Evolutionary conservation across 2,329 filamentous ascomycete genomes (phyloP).

Genomic region (Sarocladium kiliense): DNA sequence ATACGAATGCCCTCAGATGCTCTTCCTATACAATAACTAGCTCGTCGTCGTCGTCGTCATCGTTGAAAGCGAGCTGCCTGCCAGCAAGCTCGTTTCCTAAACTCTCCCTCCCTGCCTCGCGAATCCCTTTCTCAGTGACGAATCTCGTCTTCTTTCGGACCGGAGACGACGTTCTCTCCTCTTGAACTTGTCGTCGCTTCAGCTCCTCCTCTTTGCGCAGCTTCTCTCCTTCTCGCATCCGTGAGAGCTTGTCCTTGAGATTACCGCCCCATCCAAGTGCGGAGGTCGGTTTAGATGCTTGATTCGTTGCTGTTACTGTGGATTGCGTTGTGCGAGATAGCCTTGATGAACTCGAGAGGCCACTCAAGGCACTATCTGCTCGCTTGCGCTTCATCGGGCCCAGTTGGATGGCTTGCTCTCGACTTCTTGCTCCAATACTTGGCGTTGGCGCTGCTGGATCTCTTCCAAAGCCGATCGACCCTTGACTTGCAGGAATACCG

Average conservation of each 20-base stretch:
- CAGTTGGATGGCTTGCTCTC: conserved; percentile 45
- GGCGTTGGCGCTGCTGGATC: neutral
- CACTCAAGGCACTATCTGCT: conserved; percentile 38
- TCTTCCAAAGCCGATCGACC: neutral
- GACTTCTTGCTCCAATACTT: conserved; percentile 27
- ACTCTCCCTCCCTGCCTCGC: conserved; percentile 71
- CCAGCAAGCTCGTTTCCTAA: conserved; percentile 47
- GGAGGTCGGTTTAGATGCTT: conserved; percentile 15
- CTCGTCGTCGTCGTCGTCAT: conserved; percentile 47
- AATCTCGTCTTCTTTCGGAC: conserved; percentile 74
- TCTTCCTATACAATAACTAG: conserved; percentile 38
- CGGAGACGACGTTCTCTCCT: conserved; percentile 24
- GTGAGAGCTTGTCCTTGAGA: conserved; percentile 50
- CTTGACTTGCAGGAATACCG: neutral
- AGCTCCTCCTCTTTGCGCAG: conserved; percentile 26
- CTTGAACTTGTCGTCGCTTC: neutral
- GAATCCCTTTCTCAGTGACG: conserved; percentile 70
- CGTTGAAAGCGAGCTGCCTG: conserved; percentile 29
- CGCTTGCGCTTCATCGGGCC: conserved; percentile 60
- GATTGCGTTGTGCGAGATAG: conserved; percentile 15
- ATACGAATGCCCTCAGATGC: conserved; percentile 13
- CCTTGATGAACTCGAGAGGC: conserved; percentile 21
- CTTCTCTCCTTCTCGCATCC: conserved; percentile 58
- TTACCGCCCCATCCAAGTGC: conserved; percentile 53
- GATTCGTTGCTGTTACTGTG: conserved; percentile 10